Evolutionary conservation across 1,284 basidiomycete species (phyloP).

Genomic region (Sporisorium sorghi): DNA sequence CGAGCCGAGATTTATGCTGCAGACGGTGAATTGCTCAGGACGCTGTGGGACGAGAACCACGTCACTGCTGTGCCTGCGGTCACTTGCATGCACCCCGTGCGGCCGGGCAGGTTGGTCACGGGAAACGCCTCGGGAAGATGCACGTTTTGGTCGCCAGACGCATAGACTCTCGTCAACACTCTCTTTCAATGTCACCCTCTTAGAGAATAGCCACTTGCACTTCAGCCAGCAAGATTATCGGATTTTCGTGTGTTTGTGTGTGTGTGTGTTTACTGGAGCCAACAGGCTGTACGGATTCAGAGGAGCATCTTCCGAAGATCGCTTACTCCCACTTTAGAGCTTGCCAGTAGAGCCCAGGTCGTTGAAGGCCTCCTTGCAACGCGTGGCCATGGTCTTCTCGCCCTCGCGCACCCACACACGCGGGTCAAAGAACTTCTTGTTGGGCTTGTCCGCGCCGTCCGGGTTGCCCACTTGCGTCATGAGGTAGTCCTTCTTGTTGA

Average conservation of each 20-base stretch:
- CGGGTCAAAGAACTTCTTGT: slow-evolving; percentile 70
- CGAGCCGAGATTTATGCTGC: slow-evolving; percentile 61
- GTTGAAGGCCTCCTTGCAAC: slow-evolving; percentile 90
- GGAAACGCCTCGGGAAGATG: slow-evolving; percentile 62
- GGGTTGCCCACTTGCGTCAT: slow-evolving; percentile 69
- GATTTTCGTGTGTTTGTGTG: slow-evolving; percentile 5
- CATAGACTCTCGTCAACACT: background rate
- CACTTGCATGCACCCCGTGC: slow-evolving; percentile 60
- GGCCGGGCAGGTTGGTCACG: slow-evolving; percentile 52
- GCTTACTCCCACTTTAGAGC: slow-evolving; percentile 62
- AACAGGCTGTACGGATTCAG: background rate
- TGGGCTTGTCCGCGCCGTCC: slow-evolving; percentile 68
- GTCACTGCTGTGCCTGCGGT: slow-evolving; percentile 67
- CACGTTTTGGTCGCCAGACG: slow-evolving; percentile 54
- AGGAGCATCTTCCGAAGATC: background rate
- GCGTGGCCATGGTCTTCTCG: slow-evolving; percentile 88
- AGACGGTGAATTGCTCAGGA: slow-evolving; percentile 55
- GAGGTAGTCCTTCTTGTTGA: slow-evolving; percentile 69
- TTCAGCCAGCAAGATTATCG: slow-evolving; percentile 3
- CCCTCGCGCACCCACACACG: slow-evolving; percentile 98
- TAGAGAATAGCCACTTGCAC: slow-evolving; percentile 3
- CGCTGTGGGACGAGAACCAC: slow-evolving; percentile 61
- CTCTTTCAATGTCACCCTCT: background rate
- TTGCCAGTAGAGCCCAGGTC: slow-evolving; percentile 77
- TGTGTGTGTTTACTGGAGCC: background rate